Conservation (phyloP, 2,329 filamentous ascomycete genomes). For the Cladophialophora carrionii region DNA sequence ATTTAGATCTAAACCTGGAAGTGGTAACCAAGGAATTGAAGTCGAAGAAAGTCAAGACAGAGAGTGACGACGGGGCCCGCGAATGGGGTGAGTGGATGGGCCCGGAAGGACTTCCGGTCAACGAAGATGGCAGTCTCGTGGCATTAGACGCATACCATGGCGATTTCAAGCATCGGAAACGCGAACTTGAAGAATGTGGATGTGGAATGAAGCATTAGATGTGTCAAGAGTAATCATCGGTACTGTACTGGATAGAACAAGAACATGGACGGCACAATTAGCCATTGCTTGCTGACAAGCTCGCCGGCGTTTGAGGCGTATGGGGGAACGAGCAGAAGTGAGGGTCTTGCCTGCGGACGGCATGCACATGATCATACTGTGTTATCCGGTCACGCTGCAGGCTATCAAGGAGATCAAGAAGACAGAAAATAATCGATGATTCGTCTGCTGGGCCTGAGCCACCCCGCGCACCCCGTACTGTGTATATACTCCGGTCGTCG, state of each 20-base stretch:
- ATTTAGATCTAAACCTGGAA: slow-evolving; percentile 78
- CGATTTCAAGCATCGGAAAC: slow-evolving; percentile 45
- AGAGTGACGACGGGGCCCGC: slow-evolving; percentile 7
- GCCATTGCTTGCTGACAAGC: background rate
- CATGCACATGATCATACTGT: background rate
- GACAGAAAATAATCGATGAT: background rate
- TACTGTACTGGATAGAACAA: background rate
- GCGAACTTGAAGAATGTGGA: slow-evolving; percentile 36
- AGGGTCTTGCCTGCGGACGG: background rate
- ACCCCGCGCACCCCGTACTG: too few relatives aligned
- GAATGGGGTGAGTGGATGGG: slow-evolving; percentile 48
- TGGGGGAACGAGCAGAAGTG: background rate
- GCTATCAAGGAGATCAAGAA: background rate
- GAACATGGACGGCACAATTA: too few relatives aligned
- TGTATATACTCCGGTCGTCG: too few relatives aligned
- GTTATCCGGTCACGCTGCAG: background rate
- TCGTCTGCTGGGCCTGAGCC: too few relatives aligned
- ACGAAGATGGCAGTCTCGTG: slow-evolving; percentile 38
- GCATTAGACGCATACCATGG: slow-evolving; percentile 50
- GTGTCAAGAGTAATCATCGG: background rate
- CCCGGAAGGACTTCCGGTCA: slow-evolving; percentile 45
- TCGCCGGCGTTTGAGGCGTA: background rate
- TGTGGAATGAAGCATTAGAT: slow-evolving; percentile 34
- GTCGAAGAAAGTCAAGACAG: slow-evolving; percentile 38
- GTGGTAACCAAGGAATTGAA: slow-evolving; percentile 75